Base-by-base conservation (phyloP, 169 alveolate species). In the Plasmodium reichenowi region DNA sequence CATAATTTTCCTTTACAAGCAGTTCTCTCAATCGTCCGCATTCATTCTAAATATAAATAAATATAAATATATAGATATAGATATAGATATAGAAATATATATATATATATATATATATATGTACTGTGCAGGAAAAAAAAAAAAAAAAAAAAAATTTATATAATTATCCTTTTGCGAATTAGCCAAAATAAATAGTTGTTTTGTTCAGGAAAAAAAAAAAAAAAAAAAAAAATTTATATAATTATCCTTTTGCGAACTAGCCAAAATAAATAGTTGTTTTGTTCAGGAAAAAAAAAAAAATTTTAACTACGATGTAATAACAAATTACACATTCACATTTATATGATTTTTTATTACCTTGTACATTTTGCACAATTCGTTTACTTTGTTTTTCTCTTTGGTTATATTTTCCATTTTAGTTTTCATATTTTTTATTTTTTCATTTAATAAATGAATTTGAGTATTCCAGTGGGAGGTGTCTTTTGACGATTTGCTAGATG, bases 21-120 rank as follows among this genome's bases (percentile, higher is more conserved):
- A 52, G 13, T 66, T 78, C 89, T 10, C 89, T 66, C 29, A 78
- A 66, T 2, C 89, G 70, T 45, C 50, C 67, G 60, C 89, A 78
- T 45, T 78, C 89, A 60, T 66, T 78, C 89, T 78, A 59, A 22
- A 12, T 15, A 7, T 15, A 10, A 60, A 60, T 60, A 12, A 60
- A 59, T 59, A 59, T 3, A 32, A 3, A 29, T 9, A 22, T 2
- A 64, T 10, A 26, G 0, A 64, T 10, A 64, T 26, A 64, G 2
- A 60, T 0, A 17, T 6, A 2, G 0, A 26, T 26, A 60, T 0
- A 59, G 4, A 32, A 13, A 38, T n/a, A 64, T 0, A 64, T 10
- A 32, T 64, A 26, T 15, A n/a, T 64, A 3, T 13, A 64, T 32
- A 26, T 32, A 64, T 32, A 32, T 24, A 26, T 32, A 24, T 24